A percentile compares a stretch with the other conserved stretches of the same genome.
phyloP scores from a whole-genome alignment of 441 rosid genomes.

The Populus tomentosa region DNA sequence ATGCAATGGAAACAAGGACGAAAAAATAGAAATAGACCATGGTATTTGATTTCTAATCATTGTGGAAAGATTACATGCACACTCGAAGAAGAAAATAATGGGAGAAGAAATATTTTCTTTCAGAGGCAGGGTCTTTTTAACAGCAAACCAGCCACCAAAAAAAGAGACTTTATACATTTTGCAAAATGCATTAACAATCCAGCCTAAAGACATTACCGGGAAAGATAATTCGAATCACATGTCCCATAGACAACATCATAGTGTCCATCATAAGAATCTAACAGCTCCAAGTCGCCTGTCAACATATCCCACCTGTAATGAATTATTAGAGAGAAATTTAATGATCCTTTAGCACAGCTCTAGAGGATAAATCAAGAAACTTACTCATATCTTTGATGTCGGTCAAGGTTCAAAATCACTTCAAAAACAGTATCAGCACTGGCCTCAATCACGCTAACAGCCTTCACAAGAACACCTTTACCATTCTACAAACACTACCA shows the following conservation, averaged over 20 bases:
- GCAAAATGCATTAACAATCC: not conserved
- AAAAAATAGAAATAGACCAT: not conserved
- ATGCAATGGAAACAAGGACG: not conserved
- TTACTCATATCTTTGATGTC: constrained; percentile 88
- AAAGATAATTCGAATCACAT: constrained; percentile 77
- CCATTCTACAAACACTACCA: constrained; percentile 50
- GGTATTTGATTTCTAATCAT: not conserved
- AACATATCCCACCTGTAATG: constrained; percentile 93
- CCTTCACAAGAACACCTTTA: constrained; percentile 85
- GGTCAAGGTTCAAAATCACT: constrained; percentile 70
- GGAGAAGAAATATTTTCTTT: not conserved
- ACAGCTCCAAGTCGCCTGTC: constrained; percentile 83
- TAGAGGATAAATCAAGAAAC: constrained; percentile 25
- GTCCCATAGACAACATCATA: constrained; percentile 84
- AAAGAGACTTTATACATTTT: not conserved
- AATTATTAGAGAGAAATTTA: constrained; percentile 24
- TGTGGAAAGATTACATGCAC: not conserved
- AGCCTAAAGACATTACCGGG: constrained; percentile 50
- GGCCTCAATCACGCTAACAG: constrained; percentile 88
- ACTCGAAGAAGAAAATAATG: not conserved
- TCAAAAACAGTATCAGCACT: constrained; percentile 90
- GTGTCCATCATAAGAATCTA: constrained; percentile 89
- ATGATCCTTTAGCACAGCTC: constrained; percentile 15
- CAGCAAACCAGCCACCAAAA: not conserved
- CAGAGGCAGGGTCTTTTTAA: not conserved